phyloP scores from a whole-genome alignment of 2,329 filamentous ascomycete species.

The Colletotrichum liriopes region DNA sequence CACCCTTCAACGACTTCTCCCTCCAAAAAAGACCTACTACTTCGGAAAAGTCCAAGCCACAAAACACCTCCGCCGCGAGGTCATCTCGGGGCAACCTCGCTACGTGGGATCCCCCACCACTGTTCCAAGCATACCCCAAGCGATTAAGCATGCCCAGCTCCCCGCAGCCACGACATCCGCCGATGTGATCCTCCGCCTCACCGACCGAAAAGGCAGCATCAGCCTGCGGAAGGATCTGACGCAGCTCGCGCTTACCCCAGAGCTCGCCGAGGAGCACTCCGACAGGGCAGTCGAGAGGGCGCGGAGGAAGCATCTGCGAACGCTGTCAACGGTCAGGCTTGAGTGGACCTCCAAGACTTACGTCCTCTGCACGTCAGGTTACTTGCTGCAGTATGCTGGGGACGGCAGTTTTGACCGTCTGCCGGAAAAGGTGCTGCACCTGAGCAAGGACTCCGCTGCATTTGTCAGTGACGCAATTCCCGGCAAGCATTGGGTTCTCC shows the following conservation, averaged over 20 bases:
- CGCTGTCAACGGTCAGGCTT: constrained; percentile 61
- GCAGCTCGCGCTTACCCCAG: constrained; percentile 42
- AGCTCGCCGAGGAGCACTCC: constrained; percentile 48
- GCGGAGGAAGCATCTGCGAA: constrained; percentile 65
- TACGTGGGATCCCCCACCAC: constrained; percentile 78
- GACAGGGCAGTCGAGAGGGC: constrained; percentile 55
- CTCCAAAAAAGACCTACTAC: constrained; percentile 30
- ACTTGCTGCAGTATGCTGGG: constrained; percentile 81
- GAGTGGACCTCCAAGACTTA: constrained; percentile 83
- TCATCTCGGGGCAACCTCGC: constrained; percentile 53
- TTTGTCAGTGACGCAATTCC: constrained; percentile 87
- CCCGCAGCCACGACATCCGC: constrained; percentile 77
- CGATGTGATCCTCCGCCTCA: constrained; percentile 77
- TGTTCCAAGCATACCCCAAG: constrained; percentile 91
- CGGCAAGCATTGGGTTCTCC: constrained; percentile 85
- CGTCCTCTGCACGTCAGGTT: constrained; percentile 79
- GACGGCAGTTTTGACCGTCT: constrained; percentile 79
- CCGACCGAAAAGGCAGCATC: constrained; percentile 65
- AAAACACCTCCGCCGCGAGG: constrained; percentile 25
- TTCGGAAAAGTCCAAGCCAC: constrained; percentile 32
- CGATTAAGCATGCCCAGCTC: constrained; percentile 81
- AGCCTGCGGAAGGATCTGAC: constrained; percentile 53
- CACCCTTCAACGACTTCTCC: constrained; percentile 35
- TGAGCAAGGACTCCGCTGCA: constrained; percentile 82
- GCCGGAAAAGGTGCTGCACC: constrained; percentile 81